Conservation (phyloP, 345 rosid species). For the Aegle marmelos region DNA sequence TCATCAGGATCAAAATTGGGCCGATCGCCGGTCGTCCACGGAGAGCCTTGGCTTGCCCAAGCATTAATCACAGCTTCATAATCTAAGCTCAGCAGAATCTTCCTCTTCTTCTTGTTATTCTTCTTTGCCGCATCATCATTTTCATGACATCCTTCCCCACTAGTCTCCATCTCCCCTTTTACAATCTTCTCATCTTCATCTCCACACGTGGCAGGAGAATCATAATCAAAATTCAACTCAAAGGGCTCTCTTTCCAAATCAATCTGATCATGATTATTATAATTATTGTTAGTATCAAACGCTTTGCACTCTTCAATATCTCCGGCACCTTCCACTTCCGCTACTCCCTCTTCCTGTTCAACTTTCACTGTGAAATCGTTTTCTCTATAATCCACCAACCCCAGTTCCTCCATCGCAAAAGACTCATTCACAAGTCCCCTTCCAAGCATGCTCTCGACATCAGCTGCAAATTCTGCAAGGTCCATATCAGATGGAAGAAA, state of each 20-base stretch:
- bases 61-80: constrained; percentile 63
- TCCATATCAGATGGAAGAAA: constrained; percentile 78
- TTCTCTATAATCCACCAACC: constrained; percentile 41
- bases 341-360: background rate
- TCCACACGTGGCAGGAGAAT: constrained; percentile 41
- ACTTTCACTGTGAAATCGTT: constrained; percentile 8
- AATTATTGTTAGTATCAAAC: background rate
- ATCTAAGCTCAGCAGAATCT: constrained; percentile 51
- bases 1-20: constrained; percentile 55
- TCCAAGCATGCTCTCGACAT: constrained; percentile 82
- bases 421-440: constrained; percentile 64
- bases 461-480: constrained; percentile 84
- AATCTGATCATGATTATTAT: constrained; percentile 21
- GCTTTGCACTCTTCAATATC: constrained; percentile 18
- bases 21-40: constrained; percentile 70
- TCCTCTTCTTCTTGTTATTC: constrained; percentile 50
- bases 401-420: constrained; percentile 71
- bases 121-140: constrained; percentile 16
- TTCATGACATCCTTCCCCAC: background rate
- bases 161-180: constrained; percentile 16
- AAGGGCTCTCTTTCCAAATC: constrained; percentile 46
- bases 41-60: constrained; percentile 69
- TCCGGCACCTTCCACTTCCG: background rate
- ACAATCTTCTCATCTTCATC: constrained; percentile 48
- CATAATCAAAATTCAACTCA: constrained; percentile 70